Percentiles rank a stretch among this genome's conserved stretches.
These are phyloP conservation scores for Cyathus striatus DNA, from an alignment of 768 basidiomycete species.

Conservation along the genomic window DNA sequence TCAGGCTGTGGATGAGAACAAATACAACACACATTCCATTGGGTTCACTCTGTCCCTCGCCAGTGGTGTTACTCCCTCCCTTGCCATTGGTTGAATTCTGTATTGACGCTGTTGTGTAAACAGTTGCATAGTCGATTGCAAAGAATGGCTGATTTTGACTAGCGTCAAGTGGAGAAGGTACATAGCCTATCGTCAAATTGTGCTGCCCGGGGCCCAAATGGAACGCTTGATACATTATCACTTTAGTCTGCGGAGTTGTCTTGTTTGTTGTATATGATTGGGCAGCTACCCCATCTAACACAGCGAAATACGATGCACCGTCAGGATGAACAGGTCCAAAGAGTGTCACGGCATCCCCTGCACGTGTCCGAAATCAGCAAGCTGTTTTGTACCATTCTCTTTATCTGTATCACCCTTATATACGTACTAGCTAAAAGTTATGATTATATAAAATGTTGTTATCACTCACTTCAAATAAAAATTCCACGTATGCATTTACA, in stretches of 20 bases:
- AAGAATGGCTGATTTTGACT: conserved; percentile 4
- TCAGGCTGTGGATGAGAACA: no score
- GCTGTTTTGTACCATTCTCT: conserved; percentile 1
- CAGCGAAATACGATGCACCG: conserved; percentile 26
- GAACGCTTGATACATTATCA: conserved; percentile 18
- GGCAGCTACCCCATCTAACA: conserved; percentile 23
- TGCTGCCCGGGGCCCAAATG: conserved; percentile 15
- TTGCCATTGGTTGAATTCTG: no score
- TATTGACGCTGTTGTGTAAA: conserved; percentile 19
- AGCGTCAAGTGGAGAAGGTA: no score
- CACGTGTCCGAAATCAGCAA: conserved; percentile 4
- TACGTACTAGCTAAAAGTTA: conserved; percentile 9
- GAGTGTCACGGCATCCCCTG: conserved; percentile 39
- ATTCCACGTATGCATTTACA: conserved; percentile 23
- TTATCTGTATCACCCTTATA: background rate
- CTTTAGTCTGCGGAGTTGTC: conserved; percentile 16
- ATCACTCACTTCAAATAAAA: conserved; percentile 36
- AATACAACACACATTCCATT: no score
- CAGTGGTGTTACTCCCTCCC: no score
- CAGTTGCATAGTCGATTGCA: conserved; percentile 24
- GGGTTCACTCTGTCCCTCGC: no score
- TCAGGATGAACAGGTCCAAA: conserved; percentile 35
- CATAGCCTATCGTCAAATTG: background rate
- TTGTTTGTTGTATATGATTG: conserved; percentile 15
- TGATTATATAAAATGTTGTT: background rate